These are phyloP conservation scores for Solanum sparsipilum DNA, from an alignment of 257 asterid species.

Conservation along the genomic window DNA sequence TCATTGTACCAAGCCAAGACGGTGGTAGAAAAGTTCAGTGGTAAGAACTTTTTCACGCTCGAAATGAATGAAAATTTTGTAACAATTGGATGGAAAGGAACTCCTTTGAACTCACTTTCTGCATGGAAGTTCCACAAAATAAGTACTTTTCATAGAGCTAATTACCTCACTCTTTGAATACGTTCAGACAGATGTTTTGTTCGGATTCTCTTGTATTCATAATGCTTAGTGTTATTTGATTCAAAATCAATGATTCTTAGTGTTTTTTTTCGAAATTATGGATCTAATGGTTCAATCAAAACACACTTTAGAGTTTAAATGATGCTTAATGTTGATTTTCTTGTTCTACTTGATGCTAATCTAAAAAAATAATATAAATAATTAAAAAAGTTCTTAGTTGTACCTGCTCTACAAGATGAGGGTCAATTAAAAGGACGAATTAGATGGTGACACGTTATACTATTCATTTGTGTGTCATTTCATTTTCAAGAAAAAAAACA, in stretches of 20 bases:
- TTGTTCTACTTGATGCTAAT: not conserved
- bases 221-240: not conserved
- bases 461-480: not conserved
- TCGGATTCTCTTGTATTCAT: not conserved
- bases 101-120: constrained; percentile 29
- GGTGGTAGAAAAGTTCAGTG: constrained; percentile 12
- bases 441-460: not conserved
- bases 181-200: not conserved
- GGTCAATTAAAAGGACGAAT: not conserved
- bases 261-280: not conserved
- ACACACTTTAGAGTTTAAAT: not conserved
- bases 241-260: too few species aligned
- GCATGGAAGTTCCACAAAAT: constrained; percentile 26
- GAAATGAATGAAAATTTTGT: constrained; percentile 32
- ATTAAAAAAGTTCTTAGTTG: not conserved
- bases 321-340: not conserved
- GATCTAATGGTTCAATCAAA: not conserved
- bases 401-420: not conserved
- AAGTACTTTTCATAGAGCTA: not conserved
- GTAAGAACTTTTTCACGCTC: constrained; percentile 21
- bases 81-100: constrained; percentile 45
- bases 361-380: not conserved
- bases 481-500: not conserved
- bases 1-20: constrained; percentile 27
- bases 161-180: not conserved